Base-by-base conservation (phyloP, 108 stramenopile genomes). In the Nitzschia sp. region DNA sequence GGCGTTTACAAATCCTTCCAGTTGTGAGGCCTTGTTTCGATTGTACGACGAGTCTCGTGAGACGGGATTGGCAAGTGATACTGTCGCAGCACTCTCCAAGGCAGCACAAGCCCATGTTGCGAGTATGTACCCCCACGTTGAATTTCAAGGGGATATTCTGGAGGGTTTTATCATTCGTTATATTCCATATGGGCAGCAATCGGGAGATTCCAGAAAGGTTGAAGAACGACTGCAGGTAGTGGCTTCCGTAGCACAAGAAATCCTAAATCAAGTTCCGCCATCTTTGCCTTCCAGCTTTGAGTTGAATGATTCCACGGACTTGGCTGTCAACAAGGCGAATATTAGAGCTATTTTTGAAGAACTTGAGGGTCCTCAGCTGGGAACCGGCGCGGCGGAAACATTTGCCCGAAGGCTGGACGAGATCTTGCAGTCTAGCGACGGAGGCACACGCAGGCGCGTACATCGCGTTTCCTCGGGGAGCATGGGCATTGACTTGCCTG, bases 81-180 rank as follows among this genome's bases (percentile, higher is more conserved):
- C 86, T 25, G 64, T 85, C 0, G 55, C 62, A 55, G 57, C 70
- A 18, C 68, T 94, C 42, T 73, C 84, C 35, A 21, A 59, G 11
- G 57, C 77, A 18, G 68, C 87, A 18, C 70, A 85, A 18, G 71
- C 56, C 0, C 71, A 74, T 47, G 60, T 88, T 49, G 46, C 67
- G 1, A 84, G 85, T 47, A 77, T 90, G 70, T 85, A 90, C 63
- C 89, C 88, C 17, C 93, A 94, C 64, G 29, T 30, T 1, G 46
- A 74, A 1, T 94, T 81, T 57, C 93, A 94, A 60, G 90, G 93
- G 13, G 69, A 88, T 2, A 88, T 94, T 46, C 54, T 91, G 23
- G 93, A 94, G 64, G 93, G 93, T 3, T 63, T 94, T 38, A 85
- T 94, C 28, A 77, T 92, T 73, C 88, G 93, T 6, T 92, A 87